phyloP scores from a whole-genome alignment of 257 asterid species.

The Ophiorrhiza pumila region DNA sequence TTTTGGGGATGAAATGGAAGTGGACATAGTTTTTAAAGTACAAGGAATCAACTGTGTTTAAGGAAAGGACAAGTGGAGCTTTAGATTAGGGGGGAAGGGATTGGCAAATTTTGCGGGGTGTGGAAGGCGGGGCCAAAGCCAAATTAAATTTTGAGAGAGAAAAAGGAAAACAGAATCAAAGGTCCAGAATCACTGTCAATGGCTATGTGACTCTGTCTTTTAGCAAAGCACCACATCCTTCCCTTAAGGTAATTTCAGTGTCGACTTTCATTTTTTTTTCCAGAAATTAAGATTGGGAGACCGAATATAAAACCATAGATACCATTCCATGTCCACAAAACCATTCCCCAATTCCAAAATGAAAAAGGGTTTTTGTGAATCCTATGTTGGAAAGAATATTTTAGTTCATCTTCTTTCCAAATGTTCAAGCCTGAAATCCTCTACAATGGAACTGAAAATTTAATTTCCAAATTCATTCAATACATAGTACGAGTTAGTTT shows the following conservation, averaged over 20 bases:
- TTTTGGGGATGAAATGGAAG: slow-evolving; percentile 6
- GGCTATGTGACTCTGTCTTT: slow-evolving; percentile 19
- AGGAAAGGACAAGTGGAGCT: slow-evolving; percentile 35
- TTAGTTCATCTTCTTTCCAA: background rate
- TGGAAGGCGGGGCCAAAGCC: slow-evolving; percentile 15
- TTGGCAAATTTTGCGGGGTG: slow-evolving; percentile 35
- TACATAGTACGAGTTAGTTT: too few species aligned
- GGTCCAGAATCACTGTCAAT: slow-evolving; percentile 14
- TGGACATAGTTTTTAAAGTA: slow-evolving; percentile 33
- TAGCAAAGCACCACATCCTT: slow-evolving; percentile 21
- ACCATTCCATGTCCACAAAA: background rate
- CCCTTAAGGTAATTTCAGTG: slow-evolving; percentile 11
- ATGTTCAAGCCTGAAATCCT: background rate
- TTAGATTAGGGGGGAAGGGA: slow-evolving; percentile 17
- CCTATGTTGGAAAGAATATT: background rate
- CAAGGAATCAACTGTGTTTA: slow-evolving; percentile 34
- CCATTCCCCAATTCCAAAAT: background rate
- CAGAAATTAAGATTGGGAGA: background rate
- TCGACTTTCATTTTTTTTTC: background rate
- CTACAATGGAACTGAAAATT: background rate
- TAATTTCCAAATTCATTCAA: background rate
- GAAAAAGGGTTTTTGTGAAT: slow-evolving; percentile 2
- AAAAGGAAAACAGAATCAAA: background rate
- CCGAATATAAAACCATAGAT: background rate
- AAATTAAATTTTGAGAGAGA: background rate